Conservation (phyloP, 306 rosid species). For the Abrus pulchellus region DNA sequence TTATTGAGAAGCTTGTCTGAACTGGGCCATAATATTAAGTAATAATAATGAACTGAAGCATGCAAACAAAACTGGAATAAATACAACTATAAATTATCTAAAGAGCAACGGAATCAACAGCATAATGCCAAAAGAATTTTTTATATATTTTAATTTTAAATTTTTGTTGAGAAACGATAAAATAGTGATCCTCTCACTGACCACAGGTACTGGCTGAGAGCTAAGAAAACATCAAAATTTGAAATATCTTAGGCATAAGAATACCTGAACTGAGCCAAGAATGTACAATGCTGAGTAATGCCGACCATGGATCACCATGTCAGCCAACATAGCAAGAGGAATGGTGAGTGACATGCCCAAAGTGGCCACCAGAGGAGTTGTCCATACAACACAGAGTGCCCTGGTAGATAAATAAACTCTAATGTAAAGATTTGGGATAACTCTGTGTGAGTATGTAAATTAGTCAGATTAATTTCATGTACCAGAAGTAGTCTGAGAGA, state of each 20-base stretch:
- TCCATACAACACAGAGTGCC: constrained; percentile 99
- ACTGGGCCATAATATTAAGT: not conserved
- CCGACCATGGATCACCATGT: constrained; percentile 95
- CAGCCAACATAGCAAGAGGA: constrained; percentile 99
- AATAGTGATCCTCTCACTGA: not conserved
- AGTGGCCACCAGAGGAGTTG: constrained; percentile 98
- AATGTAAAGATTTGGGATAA: constrained; percentile 31
- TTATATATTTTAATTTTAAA: not conserved
- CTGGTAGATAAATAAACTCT: constrained; percentile 56
- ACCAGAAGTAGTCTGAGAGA: constrained; percentile 97
- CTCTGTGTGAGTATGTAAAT: not conserved
- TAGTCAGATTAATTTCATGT: constrained; percentile 40
- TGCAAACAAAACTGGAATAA: not conserved
- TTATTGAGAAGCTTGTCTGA: no score
- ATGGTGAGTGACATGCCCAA: constrained; percentile 99
- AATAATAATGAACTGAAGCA: not conserved
- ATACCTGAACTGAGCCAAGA: constrained; percentile 94
- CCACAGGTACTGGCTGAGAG: not conserved
- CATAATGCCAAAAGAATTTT: not conserved
- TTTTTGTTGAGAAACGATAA: not conserved
- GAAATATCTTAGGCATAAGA: constrained; percentile 1
- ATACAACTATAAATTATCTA: constrained; percentile 11
- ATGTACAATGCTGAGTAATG: constrained; percentile 91
- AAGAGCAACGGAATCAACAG: not conserved
- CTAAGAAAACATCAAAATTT: constrained; percentile 30